Evolutionary conservation across 805 yeast genomes (phyloP).

Genomic region (Candida maesae): DNA sequence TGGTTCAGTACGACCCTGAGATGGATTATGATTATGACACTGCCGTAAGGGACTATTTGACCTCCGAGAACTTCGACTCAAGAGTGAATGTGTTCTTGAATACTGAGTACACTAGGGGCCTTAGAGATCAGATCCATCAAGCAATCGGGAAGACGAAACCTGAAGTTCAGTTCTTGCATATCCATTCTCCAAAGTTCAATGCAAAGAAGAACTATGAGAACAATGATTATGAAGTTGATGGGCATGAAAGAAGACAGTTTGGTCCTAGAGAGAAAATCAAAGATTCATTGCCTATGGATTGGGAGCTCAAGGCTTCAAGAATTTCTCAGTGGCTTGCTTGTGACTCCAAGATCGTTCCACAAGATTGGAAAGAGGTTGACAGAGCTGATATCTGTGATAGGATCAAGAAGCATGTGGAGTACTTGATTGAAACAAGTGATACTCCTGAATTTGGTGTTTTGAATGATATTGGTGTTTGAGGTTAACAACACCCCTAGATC

Average conservation of each 20-base stretch:
- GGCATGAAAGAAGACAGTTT: conserved; percentile 27
- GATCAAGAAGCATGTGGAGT: conserved; percentile 26
- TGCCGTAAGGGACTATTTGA: conserved; percentile 20
- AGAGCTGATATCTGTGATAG: conserved; percentile 22
- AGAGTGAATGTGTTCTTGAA: conserved; percentile 24
- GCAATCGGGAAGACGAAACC: conserved; percentile 17
- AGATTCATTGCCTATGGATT: conserved; percentile 20
- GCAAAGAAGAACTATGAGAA: conserved; percentile 21
- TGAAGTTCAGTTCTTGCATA: conserved; percentile 28
- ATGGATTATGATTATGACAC: conserved; percentile 24
- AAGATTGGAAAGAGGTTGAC: conserved; percentile 24
- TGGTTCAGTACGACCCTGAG: conserved; percentile 29
- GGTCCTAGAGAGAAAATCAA: conserved; percentile 26
- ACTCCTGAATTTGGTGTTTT: conserved; percentile 26
- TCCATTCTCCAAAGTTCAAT: conserved; percentile 28
- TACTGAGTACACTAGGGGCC: conserved; percentile 18
- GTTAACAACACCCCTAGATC: too few species aligned
- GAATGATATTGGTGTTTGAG: conserved; percentile 22
- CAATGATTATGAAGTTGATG: conserved; percentile 24
- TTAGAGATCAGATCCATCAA: conserved; percentile 21
- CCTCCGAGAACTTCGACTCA: conserved; percentile 20
- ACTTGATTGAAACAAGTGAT: conserved; percentile 27
- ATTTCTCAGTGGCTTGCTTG: conserved; percentile 29
- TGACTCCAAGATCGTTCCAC: conserved; percentile 25
- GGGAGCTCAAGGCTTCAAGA: conserved; percentile 27